Percentiles rank a stretch among this genome's conserved stretches.
Conservation (phyloP, 352 stramenopile genomes). For the Phytophthora melonis region DNA sequence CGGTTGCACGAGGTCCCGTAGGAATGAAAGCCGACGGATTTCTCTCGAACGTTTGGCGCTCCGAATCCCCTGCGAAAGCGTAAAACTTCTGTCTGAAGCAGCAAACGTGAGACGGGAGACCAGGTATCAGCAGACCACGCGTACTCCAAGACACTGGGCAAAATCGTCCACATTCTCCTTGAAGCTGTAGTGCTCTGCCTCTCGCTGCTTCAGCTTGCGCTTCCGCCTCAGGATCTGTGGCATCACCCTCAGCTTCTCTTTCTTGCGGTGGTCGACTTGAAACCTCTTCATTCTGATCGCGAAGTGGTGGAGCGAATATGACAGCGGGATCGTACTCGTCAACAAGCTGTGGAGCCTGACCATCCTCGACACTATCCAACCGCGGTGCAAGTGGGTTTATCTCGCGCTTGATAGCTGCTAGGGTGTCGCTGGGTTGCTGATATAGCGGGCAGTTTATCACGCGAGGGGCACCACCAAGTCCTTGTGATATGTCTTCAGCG, state of each 20-base stretch:
- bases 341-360: slow-evolving; percentile 38
- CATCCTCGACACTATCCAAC: slow-evolving; percentile 54
- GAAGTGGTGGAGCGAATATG: slow-evolving; percentile 37
- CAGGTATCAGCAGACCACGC: slow-evolving; percentile 52
- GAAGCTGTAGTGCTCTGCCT: slow-evolving; percentile 26
- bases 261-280: background rate
- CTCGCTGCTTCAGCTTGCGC: slow-evolving; percentile 25
- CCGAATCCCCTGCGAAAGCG: slow-evolving; percentile 53
- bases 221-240: slow-evolving; percentile 18
- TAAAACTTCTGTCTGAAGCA: slow-evolving; percentile 63
- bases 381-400: slow-evolving; percentile 55
- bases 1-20: slow-evolving; percentile 28
- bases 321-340: slow-evolving; percentile 40
- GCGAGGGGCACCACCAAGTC: slow-evolving; percentile 19
- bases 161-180: slow-evolving; percentile 67
- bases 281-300: slow-evolving; percentile 28
- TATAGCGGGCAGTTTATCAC: slow-evolving; percentile 42
- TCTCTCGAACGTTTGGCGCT: slow-evolving; percentile 58
- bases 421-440: slow-evolving; percentile 36
- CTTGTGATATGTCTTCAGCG: slow-evolving; percentile 24
- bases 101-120: slow-evolving; percentile 44
- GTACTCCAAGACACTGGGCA: slow-evolving; percentile 69
- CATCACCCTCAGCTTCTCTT: slow-evolving; percentile 11
- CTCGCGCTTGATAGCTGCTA: slow-evolving; percentile 40
- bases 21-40: slow-evolving; percentile 62